phyloP scores from a whole-genome alignment of 2,329 filamentous ascomycete species.

The Amesomyces nigricolor region DNA sequence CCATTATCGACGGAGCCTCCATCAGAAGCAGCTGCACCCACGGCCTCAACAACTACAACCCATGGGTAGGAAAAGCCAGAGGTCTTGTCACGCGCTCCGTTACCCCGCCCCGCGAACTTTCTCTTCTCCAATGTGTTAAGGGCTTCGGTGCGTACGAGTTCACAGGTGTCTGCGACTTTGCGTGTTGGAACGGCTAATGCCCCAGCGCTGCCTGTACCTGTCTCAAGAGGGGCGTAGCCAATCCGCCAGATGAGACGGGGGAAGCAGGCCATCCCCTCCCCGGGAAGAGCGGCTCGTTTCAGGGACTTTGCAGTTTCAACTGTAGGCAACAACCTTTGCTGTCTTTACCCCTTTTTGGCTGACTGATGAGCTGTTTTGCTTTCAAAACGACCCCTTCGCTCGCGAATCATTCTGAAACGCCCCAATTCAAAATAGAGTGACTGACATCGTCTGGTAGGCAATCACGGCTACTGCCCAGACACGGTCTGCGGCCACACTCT shows the following conservation, averaged over 20 bases:
- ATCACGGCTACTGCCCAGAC: neutral
- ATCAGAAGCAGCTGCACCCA: constrained; percentile 27
- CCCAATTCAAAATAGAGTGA: no score
- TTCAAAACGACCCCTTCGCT: no score
- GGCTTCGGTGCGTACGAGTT: constrained; percentile 23
- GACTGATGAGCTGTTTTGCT: no score
- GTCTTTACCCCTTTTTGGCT: no score
- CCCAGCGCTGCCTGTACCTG: constrained; percentile 26
- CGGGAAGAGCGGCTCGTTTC: constrained; percentile 19
- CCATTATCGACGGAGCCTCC: constrained; percentile 24
- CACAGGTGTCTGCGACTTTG: constrained; percentile 26
- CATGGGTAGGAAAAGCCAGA: constrained; percentile 31
- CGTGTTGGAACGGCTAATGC: constrained; percentile 29
- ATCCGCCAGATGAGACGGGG: neutral
- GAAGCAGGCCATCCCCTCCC: constrained; percentile 20
- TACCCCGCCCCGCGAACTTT: neutral
- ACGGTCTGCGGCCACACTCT: neutral
- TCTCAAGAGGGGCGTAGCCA: constrained; percentile 16
- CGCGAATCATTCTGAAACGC: no score
- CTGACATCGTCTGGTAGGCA: neutral
- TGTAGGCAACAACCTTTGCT: neutral
- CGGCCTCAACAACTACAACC: constrained; percentile 34
- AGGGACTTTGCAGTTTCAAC: constrained; percentile 6
- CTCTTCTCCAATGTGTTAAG: constrained; percentile 20
- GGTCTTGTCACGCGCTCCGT: neutral